These are phyloP conservation scores for Xylariaceae sp. DNA, from an alignment of 2,329 filamentous ascomycete species.

Conservation along the genomic window DNA sequence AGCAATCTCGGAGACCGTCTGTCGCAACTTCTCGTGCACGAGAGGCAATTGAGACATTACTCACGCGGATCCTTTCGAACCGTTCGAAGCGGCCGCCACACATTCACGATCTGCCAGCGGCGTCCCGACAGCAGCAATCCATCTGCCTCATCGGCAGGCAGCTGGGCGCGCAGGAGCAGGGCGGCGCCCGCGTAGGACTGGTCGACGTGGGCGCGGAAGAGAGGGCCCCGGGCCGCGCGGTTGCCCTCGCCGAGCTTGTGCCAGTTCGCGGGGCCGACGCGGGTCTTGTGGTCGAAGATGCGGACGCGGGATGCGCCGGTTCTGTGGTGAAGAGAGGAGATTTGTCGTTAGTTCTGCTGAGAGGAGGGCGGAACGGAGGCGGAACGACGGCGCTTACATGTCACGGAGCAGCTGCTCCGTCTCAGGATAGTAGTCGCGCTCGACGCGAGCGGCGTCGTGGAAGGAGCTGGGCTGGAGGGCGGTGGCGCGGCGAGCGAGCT, in stretches of 20 bases:
- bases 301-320: constrained; percentile 58
- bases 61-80: neutral
- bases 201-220: constrained; percentile 27
- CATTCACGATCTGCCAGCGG: constrained; percentile 28
- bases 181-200: constrained; percentile 39
- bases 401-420: constrained; percentile 62
- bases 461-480: constrained; percentile 26
- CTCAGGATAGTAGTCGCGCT: constrained; percentile 66
- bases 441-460: constrained; percentile 54
- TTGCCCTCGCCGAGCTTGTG: constrained; percentile 63
- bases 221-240: constrained; percentile 32
- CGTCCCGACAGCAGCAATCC: constrained; percentile 21
- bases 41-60: neutral
- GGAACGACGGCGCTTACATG: constrained; percentile 23
- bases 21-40: too few species aligned
- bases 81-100: constrained; percentile 9
- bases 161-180: constrained; percentile 27
- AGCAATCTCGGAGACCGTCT: too few species aligned
- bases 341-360: neutral
- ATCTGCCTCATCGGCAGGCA: constrained; percentile 24
- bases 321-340: constrained; percentile 31
- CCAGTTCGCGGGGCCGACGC: constrained; percentile 50
- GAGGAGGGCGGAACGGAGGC: neutral
- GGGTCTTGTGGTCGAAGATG: constrained; percentile 71
- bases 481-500: constrained; percentile 26